Evolutionary conservation across 441 rosid genomes (phyloP).

Genomic region (Arabidopsis lyrata): DNA sequence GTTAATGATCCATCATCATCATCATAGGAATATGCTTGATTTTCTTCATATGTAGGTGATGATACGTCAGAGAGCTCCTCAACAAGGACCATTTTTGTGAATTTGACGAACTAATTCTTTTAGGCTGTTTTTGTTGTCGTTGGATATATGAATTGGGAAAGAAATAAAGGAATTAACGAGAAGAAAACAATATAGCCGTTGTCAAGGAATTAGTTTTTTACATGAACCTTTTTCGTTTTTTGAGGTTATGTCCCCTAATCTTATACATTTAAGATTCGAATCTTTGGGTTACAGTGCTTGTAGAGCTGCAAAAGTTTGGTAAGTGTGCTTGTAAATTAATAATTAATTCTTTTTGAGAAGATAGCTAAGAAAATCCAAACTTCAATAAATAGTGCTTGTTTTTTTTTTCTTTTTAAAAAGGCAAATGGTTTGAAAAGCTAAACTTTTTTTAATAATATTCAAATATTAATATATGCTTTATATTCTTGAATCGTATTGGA

Average conservation of each 20-base stretch:
- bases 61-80: slow-evolving; percentile 16
- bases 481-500: too few species aligned
- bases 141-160: neutral
- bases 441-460: neutral
- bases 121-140: neutral
- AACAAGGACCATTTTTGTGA: slow-evolving; percentile 19
- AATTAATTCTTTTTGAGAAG: neutral
- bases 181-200: neutral
- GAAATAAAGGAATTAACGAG: neutral
- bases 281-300: slow-evolving; percentile 15
- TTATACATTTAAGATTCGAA: neutral
- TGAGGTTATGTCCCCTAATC: neutral
- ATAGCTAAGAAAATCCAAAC: neutral
- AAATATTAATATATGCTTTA: neutral
- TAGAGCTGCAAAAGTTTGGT: neutral
- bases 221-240: neutral
- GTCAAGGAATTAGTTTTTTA: neutral
- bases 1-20: slow-evolving; percentile 22
- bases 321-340: neutral
- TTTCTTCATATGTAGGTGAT: slow-evolving; percentile 7
- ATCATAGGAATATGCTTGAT: neutral
- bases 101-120: neutral
- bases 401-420: neutral
- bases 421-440: neutral
- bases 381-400: neutral